A percentile compares a stretch with the other conserved stretches of the same genome.
phyloP scores from a whole-genome alignment of 768 basidiomycete species.

The Pholiota molesta region DNA sequence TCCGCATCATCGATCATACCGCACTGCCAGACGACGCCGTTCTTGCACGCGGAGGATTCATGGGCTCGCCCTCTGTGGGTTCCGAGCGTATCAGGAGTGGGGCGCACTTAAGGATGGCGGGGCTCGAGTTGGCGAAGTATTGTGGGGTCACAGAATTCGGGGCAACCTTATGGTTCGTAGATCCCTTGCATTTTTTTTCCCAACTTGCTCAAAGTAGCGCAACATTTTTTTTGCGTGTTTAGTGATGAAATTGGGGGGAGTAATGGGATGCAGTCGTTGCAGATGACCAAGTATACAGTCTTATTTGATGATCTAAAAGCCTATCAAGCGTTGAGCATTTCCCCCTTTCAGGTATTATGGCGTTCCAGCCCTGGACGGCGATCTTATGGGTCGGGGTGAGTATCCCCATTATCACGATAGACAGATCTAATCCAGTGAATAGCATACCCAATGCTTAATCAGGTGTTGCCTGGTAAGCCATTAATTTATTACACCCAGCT shows the following conservation, averaged over 20 bases:
- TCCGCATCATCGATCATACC: constrained; percentile 48
- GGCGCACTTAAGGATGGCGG: constrained; percentile 27
- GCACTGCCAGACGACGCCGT: constrained; percentile 45
- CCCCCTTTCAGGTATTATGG: constrained; percentile 30
- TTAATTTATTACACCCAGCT: neutral
- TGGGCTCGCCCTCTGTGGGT: constrained; percentile 44
- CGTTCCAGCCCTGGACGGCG: constrained; percentile 45
- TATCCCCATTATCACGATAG: constrained; percentile 31
- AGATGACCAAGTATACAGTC: constrained; percentile 33
- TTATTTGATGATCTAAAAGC: neutral
- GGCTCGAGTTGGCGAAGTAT: constrained; percentile 31
- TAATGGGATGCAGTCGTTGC: constrained; percentile 44
- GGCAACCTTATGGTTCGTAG: constrained; percentile 33
- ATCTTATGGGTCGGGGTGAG: constrained; percentile 48
- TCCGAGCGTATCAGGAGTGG: constrained; percentile 29
- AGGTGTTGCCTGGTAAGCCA: constrained; percentile 31
- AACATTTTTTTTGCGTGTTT: neutral
- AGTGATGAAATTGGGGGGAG: constrained; percentile 46
- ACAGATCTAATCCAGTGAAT: neutral
- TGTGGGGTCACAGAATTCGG: constrained; percentile 29
- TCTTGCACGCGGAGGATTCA: constrained; percentile 35
- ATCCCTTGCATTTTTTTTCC: neutral
- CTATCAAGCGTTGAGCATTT: neutral
- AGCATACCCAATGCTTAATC: constrained; percentile 37
- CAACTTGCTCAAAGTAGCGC: too few species aligned